phyloP scores from a whole-genome alignment of 768 basidiomycete genomes.

The Phaeotremella skinneri region DNA sequence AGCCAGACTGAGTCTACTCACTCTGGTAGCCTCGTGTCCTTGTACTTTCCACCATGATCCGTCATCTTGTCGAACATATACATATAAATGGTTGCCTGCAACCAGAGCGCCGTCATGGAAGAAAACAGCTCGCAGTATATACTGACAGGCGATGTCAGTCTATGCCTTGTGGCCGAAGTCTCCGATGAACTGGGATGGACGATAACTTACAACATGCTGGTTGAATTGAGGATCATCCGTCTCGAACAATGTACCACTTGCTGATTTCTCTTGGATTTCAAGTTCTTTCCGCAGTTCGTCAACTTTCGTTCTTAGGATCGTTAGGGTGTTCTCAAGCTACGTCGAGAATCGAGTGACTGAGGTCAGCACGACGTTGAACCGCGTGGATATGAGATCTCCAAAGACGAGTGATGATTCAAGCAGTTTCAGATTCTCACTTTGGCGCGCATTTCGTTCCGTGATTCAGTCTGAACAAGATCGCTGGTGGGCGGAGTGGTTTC shows the following conservation, averaged over 20 bases:
- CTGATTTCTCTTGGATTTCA: slow-evolving; percentile 17
- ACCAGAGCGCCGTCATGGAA: slow-evolving; percentile 39
- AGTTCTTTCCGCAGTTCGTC: slow-evolving; percentile 20
- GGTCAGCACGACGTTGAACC: slow-evolving; percentile 4
- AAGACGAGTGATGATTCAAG: no score
- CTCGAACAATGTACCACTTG: slow-evolving; percentile 26
- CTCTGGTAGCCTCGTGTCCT: slow-evolving; percentile 31
- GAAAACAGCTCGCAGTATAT: slow-evolving; percentile 28
- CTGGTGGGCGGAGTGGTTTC: slow-evolving; percentile 10
- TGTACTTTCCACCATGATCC: slow-evolving; percentile 41
- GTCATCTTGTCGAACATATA: slow-evolving; percentile 28
- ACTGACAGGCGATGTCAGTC: slow-evolving; percentile 23
- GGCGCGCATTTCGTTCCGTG: slow-evolving; percentile 28
- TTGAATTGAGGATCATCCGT: slow-evolving; percentile 32
- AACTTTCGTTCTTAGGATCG: slow-evolving; percentile 17
- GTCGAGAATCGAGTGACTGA: background rate
- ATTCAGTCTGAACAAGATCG: slow-evolving; percentile 16
- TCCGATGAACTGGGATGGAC: background rate
- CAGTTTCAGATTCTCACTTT: slow-evolving; percentile 23
- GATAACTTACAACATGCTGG: slow-evolving; percentile 32
- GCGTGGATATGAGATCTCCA: background rate
- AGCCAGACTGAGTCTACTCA: slow-evolving; percentile 6
- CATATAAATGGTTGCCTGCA: slow-evolving; percentile 30
- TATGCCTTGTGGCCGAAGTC: background rate
- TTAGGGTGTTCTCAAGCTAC: slow-evolving; percentile 31